Conservation (phyloP, 768 basidiomycete genomes). For the Collybiopsis luxurians region DNA sequence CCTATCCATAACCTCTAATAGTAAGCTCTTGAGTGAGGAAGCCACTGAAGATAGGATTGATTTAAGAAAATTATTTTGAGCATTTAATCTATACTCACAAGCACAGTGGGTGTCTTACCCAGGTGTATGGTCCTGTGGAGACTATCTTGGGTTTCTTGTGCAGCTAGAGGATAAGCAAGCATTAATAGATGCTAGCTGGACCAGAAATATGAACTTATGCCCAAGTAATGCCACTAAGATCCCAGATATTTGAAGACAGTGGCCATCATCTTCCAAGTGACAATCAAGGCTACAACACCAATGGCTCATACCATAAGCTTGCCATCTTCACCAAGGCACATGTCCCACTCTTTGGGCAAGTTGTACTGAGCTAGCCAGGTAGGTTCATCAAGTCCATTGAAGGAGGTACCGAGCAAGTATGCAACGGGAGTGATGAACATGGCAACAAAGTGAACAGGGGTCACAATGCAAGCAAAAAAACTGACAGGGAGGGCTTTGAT, state of each 20-base stretch:
- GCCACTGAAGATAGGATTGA: background rate
- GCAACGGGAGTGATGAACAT: background rate
- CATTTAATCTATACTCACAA: background rate
- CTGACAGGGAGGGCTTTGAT: background rate
- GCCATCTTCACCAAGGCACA: background rate
- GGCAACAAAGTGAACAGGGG: conserved; percentile 1
- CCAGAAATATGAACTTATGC: no score
- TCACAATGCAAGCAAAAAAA: background rate
- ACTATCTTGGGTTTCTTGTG: conserved; percentile 10
- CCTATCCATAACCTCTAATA: no score
- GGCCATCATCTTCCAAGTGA: background rate
- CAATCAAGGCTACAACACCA: background rate
- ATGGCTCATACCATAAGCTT: background rate
- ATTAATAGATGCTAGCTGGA: no score
- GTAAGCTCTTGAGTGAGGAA: background rate
- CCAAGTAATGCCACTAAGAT: background rate
- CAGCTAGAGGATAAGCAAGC: background rate
- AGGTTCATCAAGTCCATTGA: background rate
- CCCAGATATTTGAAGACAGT: background rate
- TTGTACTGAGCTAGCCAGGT: background rate
- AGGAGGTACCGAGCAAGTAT: background rate
- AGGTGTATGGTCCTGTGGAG: conserved; percentile 13
- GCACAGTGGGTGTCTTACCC: conserved; percentile 15
- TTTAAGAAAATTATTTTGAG: background rate
- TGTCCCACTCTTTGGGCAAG: background rate